These are phyloP conservation scores for Fraxinus anomala DNA, from an alignment of 257 asterid species.

Conservation along the genomic window DNA sequence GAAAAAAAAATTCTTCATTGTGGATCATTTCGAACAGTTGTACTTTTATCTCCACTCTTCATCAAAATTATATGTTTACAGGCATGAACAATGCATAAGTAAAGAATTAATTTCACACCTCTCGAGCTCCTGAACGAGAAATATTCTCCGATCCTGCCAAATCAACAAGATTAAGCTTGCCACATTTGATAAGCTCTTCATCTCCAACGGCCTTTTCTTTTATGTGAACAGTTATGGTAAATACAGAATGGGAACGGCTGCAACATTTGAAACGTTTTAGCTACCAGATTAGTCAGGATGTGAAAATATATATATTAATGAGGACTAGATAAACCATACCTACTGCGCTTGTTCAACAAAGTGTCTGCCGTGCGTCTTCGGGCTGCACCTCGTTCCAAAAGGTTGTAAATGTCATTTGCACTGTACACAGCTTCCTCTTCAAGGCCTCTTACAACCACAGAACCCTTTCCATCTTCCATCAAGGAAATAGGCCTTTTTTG, in stretches of 20 bases:
- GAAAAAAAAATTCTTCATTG: not conserved
- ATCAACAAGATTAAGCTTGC: constrained; percentile 91
- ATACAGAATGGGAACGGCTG: constrained; percentile 91
- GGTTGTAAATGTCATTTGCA: constrained; percentile 73
- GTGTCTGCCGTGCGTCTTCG: constrained; percentile 86
- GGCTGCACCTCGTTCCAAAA: constrained; percentile 79
- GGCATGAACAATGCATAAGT: not conserved
- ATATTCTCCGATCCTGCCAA: constrained; percentile 91
- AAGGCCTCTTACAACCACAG: constrained; percentile 74
- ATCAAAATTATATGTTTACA: not conserved
- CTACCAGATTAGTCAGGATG: not conserved
- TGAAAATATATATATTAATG: not conserved
- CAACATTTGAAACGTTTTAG: constrained; percentile 14
- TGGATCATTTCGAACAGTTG: not conserved
- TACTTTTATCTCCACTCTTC: not conserved
- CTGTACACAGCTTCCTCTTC: constrained; percentile 88
- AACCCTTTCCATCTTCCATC: constrained; percentile 88
- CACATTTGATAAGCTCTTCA: constrained; percentile 83
- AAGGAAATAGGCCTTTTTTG: constrained; percentile 59
- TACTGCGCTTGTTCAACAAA: constrained; percentile 74
- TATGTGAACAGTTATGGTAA: constrained; percentile 69
- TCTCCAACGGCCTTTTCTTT: constrained; percentile 77
- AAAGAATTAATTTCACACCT: constrained; percentile 43
- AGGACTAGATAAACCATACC: constrained; percentile 37
- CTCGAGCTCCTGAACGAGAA: constrained; percentile 80